Conservation (phyloP, 176 grass and related monocot genomes). For the Elaeis guineensis region DNA sequence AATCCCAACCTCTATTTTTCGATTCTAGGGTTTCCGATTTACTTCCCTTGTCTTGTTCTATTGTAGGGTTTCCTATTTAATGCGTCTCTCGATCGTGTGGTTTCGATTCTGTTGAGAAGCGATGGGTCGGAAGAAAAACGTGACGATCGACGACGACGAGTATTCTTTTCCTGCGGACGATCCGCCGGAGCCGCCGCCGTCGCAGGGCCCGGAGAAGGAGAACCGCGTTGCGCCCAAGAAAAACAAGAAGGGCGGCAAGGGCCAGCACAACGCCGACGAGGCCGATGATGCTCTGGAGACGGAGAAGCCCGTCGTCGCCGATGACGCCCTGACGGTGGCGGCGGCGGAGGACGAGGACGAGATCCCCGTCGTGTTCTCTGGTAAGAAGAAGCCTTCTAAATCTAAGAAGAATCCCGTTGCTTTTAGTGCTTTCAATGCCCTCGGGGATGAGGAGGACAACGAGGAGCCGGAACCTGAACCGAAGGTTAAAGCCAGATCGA, state of each 20-base stretch:
- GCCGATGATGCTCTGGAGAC: conserved; percentile 26
- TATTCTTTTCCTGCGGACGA: conserved; percentile 67
- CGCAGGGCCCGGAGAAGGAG: conserved; percentile 26
- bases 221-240: conserved; percentile 46
- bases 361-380: conserved; percentile 54
- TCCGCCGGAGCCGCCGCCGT: conserved; percentile 19
- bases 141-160: conserved; percentile 84
- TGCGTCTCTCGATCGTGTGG: too few relatives aligned
- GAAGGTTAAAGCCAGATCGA: conserved; percentile 9
- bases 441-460: conserved; percentile 42
- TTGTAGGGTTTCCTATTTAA: too few relatives aligned
- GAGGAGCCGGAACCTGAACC: conserved; percentile 12
- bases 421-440: conserved; percentile 47
- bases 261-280: conserved; percentile 11
- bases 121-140: conserved; percentile 95
- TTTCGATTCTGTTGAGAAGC: not conserved
- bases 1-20: too few relatives aligned
- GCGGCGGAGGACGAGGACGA: conserved; percentile 28
- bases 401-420: conserved; percentile 32
- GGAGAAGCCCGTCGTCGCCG: conserved; percentile 27
- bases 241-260: conserved; percentile 60
- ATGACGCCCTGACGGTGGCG: conserved; percentile 5
- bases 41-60: too few relatives aligned
- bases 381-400: conserved; percentile 94
- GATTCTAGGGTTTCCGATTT: too few relatives aligned